A percentile compares a stretch with the other conserved stretches of the same genome.
These are phyloP conservation scores for Paramecium octaurelia DNA, from an alignment of 73 alveolate genomes.

Conservation along the genomic window DNA sequence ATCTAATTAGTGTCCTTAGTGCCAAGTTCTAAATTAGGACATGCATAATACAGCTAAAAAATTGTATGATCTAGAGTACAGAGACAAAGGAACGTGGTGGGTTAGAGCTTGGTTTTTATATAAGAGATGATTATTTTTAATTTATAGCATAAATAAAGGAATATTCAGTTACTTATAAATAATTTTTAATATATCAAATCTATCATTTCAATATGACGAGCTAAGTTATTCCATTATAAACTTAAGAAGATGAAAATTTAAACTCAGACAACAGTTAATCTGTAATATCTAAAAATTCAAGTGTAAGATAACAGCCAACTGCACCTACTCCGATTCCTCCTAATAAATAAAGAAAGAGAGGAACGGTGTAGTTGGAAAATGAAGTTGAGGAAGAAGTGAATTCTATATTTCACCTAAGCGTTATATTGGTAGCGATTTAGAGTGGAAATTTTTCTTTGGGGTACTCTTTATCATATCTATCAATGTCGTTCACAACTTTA, in stretches of 20 bases:
- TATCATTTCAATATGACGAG: neutral
- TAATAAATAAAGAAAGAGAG: neutral
- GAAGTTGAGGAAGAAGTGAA: conserved; percentile 31
- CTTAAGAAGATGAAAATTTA: neutral
- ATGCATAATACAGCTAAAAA: conserved; percentile 17
- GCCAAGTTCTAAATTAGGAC: neutral
- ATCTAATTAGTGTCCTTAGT: neutral
- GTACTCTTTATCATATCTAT: neutral
- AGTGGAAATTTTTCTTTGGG: neutral
- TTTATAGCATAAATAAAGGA: neutral
- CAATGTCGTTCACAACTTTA: neutral
- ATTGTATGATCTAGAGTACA: neutral
- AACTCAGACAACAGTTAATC: conserved; percentile 9
- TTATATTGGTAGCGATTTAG: neutral
- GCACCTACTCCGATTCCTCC: neutral
- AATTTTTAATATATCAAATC: neutral
- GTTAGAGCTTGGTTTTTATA: conserved; percentile 40
- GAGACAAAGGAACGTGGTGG: conserved; percentile 55
- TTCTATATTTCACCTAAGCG: neutral
- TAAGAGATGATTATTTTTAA: neutral
- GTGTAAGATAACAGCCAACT: neutral
- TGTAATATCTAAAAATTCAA: neutral
- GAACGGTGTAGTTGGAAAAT: neutral
- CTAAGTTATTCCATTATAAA: neutral
- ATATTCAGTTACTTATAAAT: neutral